Evolutionary conservation across 106 monocot genomes (phyloP).

Genomic region (Allium cepa): DNA sequence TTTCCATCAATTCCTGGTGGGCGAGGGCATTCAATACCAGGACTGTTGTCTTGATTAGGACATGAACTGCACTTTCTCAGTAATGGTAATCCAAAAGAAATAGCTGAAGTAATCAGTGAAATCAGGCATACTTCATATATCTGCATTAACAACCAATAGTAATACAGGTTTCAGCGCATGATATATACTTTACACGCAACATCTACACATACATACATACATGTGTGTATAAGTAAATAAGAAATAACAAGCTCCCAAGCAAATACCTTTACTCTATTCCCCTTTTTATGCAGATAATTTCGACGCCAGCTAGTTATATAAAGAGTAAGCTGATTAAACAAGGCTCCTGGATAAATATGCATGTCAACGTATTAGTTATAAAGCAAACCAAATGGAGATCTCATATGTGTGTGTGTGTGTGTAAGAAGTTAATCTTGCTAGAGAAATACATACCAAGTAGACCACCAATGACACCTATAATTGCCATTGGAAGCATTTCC

Average conservation of each 20-base stretch:
- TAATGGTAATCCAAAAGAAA: slow-evolving; percentile 91
- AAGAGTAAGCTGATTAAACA: slow-evolving; percentile 97
- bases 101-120: slow-evolving; percentile 75
- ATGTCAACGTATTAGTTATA: not conserved
- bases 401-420: not conserved
- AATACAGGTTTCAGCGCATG: too few species aligned
- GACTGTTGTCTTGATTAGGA: slow-evolving; percentile 60
- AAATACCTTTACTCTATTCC: slow-evolving; percentile 77
- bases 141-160: slow-evolving; percentile 22
- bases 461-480: slow-evolving; percentile 97
- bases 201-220: too few species aligned
- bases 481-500: slow-evolving; percentile 89
- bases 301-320: slow-evolving; percentile 87
- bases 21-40: slow-evolving; percentile 85
- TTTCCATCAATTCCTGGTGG: slow-evolving; percentile 96
- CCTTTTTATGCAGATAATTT: slow-evolving; percentile 84
- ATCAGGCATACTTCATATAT: slow-evolving; percentile 86
- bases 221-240: too few species aligned
- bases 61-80: slow-evolving; percentile 91
- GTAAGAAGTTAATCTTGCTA: not conserved
- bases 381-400: not conserved
- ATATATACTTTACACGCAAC: too few species aligned
- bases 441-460: slow-evolving; percentile 59
- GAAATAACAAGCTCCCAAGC: too few species aligned
- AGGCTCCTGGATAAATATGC: slow-evolving; percentile 52